Base-by-base conservation (phyloP, 139 green algal species). In the Pseudopediastrum boryanum region DNA sequence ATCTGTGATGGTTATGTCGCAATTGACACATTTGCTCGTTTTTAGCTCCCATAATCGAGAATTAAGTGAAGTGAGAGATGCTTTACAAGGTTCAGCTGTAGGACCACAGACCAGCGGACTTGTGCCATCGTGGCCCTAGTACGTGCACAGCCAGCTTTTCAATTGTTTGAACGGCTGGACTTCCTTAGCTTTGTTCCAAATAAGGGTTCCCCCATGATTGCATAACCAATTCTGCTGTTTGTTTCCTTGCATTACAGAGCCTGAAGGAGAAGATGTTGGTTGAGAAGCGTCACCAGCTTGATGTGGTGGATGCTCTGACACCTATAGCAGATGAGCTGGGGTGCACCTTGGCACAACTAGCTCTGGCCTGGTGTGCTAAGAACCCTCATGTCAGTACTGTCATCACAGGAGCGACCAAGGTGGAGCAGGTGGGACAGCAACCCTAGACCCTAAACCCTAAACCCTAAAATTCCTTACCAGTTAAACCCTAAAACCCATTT, bases 341-440 rank as follows among this genome's bases (percentile, higher is more conserved):
- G 25, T 88, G 74, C 81, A 85, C 68, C 0, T 62, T 91, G 66
- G 89, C 93, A 6, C 93, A 97, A 79, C n/a, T n/a, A n/a, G n/a
- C n/a, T n/a, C n/a, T n/a, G n/a, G n/a, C n/a, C 10, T 98, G 93
- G 93, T 95, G 88, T 65, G 78, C 83, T 0, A 79, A 56, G 33
- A 97, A 97, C 83, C 79, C 85, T 4, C 59, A 89, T 33, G 93
- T 97, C 35, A 88, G 75, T 13, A 93, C 88, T 7, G 91, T 97
- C 46, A 95, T 97, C 71, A 97, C 85, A 5, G 93, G 93, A 9
- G 78, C 89, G 5, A 95, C 86, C 29, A 91, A 88, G 48, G 51
- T 87, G 29, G 35, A 69, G 2, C 91, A 96, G 83, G 84, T 93
- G 36, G 9, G 65, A 16, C 27, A 41, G 56, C 23, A 36, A 65